Evolutionary conservation across 2,329 filamentous ascomycete species (phyloP).

Genomic region (Talaromyces sp.): DNA sequence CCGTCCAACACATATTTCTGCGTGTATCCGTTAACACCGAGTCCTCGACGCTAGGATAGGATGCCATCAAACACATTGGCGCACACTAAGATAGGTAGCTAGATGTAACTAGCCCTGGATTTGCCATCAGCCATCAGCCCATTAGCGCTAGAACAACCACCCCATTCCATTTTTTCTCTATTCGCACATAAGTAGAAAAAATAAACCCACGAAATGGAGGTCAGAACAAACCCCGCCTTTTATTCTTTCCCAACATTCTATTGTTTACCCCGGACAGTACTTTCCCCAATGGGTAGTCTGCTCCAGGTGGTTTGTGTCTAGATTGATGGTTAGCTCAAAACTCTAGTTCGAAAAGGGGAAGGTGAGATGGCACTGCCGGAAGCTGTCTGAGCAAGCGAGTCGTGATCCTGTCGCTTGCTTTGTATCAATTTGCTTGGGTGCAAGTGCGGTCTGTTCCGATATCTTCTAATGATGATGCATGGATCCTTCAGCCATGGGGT

Average conservation of each 20-base stretch:
- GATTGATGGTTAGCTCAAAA: conserved; percentile 1
- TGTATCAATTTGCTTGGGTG: neutral
- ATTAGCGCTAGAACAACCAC: neutral
- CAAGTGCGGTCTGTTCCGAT: neutral
- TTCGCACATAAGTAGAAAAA: neutral
- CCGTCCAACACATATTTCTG: neutral
- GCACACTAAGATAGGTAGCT: neutral
- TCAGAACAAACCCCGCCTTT: neutral
- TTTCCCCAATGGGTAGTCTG: conserved; percentile 4
- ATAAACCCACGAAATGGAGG: neutral
- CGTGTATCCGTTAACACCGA: neutral
- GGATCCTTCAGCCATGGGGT: neutral
- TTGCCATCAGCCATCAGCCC: conserved; percentile 1
- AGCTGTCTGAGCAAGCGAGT: conserved; percentile 1
- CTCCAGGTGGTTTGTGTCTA: conserved; percentile 6
- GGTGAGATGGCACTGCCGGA: neutral
- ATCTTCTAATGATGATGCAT: neutral
- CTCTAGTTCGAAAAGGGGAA: conserved; percentile 9
- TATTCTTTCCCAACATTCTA: neutral
- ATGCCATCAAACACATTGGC: neutral
- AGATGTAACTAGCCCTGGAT: neutral
- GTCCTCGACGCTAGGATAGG: neutral
- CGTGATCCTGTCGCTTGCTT: neutral
- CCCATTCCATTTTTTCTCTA: neutral
- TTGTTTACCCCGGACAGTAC: conserved; percentile 4